Evolutionary conservation across 805 yeast genomes (phyloP), one percentile per base, ranked within the genome.

Genomic region (Kregervanrija delftensis): DNA sequence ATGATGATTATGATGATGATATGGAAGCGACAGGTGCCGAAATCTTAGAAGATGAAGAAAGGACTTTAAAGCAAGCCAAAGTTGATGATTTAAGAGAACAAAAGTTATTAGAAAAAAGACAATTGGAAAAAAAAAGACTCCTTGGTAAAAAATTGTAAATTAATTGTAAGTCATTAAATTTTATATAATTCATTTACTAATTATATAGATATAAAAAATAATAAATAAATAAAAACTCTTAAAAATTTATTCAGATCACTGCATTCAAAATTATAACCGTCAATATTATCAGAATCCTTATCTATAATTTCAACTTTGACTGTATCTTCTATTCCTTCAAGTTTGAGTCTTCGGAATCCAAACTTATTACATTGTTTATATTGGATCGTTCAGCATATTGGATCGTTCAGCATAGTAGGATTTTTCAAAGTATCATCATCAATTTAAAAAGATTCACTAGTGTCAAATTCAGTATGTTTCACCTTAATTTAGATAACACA

Each of bases 11-110:
- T 8, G 76, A 74, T 31, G 81, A 74, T 46, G 88, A 86, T 56
- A 91, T 93, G 97, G 98, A 91, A 59, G 96, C 96, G 3, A 83
- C 93, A 1, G 97, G 96, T 28, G 81, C 81, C 28, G 97, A 91
- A 50, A 79, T 93, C 17, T 66, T 88, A 36, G 86, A 78, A 45
- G 99, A 91, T 57, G 99, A 91, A 63, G 76, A 69, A 49, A 57
- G 75, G 32, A 83, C 96, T 11, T 69, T 79, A 33, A 72, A 73
- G 41, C 74, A 72, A 44, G 99, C 95, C 0, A 73, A 76, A 52
- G 50, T 72, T 35, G 99, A 93, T 59, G 99, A 91, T 57, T 67
- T 71, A 40, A 67, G 73, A 42, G 97, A 90, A 59, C 77, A 77
- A 56, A 76, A 69, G 43, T 71, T 79, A 57, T 79, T 84, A 50